These are phyloP conservation scores for Biancaea sappan DNA, from an alignment of 306 rosid genomes.

Conservation along the genomic window DNA sequence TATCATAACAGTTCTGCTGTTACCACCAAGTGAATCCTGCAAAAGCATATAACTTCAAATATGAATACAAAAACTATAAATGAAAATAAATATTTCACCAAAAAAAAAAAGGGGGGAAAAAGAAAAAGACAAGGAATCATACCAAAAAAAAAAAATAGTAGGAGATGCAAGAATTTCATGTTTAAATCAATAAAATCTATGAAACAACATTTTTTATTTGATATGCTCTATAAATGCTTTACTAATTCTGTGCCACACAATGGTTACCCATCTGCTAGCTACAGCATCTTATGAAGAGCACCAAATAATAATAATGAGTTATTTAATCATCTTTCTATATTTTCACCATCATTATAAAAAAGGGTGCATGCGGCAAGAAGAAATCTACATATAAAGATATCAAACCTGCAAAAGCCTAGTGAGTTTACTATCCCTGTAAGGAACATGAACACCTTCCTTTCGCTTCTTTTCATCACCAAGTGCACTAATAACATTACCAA, in stretches of 20 bases:
- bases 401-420: constrained; percentile 97
- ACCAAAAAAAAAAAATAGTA: not conserved
- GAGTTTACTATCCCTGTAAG: constrained; percentile 97
- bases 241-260: not conserved
- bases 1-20: constrained; percentile 99
- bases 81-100: not conserved
- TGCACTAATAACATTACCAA: constrained; percentile 98
- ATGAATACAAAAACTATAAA: constrained; percentile 19
- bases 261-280: not conserved
- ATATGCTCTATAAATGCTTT: not conserved
- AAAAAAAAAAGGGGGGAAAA: not conserved
- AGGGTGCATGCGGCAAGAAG: constrained; percentile 14
- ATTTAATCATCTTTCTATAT: not conserved
- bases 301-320: not conserved
- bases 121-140: constrained; percentile 8
- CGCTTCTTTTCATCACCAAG: constrained; percentile 99
- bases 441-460: constrained; percentile 94
- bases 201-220: not conserved
- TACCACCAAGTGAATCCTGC: constrained; percentile 99
- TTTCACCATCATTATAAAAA: constrained; percentile 26
- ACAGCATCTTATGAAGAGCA: not conserved
- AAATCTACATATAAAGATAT: constrained; percentile 30
- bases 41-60: constrained; percentile 44
- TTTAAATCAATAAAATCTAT: not conserved
- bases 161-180: not conserved